Evolutionary conservation across 257 asterid species (phyloP).

Genomic region (Scutellaria baicalensis): DNA sequence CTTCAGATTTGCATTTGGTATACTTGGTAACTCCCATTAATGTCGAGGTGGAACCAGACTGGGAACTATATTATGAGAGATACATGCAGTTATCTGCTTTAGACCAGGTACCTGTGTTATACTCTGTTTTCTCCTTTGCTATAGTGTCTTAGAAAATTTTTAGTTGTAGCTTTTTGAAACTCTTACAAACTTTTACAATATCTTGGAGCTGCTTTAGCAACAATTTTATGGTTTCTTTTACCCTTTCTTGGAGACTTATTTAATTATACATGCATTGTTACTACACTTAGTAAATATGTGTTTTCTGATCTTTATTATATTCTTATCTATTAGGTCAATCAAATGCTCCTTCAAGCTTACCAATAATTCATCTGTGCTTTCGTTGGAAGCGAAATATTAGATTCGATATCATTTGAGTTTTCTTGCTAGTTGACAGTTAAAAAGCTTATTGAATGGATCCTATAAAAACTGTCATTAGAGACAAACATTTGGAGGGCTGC

Average conservation of each 20-base stretch:
- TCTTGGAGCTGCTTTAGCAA: neutral
- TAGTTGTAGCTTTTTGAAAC: neutral
- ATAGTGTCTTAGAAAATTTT: neutral
- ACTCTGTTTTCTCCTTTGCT: neutral
- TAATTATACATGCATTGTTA: neutral
- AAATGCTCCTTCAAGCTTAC: neutral
- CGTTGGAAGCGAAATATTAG: neutral
- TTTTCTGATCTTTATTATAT: neutral
- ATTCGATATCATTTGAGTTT: neutral
- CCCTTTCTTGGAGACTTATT: neutral
- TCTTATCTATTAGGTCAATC: neutral
- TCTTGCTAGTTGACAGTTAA: neutral
- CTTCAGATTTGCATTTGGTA: conserved; percentile 96
- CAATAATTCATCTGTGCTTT: neutral
- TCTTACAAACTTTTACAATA: conserved; percentile 1
- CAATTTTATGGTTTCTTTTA: neutral
- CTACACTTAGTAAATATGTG: neutral
- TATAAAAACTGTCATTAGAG: neutral
- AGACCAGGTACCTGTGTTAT: conserved; percentile 62
- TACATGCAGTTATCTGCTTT: conserved; percentile 80
- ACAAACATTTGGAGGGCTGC: neutral
- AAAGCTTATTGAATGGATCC: neutral
- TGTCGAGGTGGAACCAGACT: conserved; percentile 94
- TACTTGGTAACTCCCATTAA: conserved; percentile 95
- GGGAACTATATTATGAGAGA: conserved; percentile 93